Conservation (phyloP, 345 rosid species). For the Psidium guajava region DNA sequence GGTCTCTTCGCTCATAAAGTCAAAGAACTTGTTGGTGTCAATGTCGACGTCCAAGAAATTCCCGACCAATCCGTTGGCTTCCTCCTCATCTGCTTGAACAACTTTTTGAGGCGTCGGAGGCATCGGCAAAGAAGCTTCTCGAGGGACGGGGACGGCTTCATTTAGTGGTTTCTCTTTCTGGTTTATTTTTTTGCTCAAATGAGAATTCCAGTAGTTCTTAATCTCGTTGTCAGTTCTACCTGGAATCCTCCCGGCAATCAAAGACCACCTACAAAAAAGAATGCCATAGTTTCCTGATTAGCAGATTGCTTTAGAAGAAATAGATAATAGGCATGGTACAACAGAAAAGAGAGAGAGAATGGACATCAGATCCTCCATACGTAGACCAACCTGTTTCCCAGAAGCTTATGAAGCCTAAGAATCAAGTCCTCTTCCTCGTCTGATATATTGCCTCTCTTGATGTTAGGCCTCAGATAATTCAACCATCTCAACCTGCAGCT, state of each 20-base stretch:
- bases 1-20: constrained; percentile 23
- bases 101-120: not conserved
- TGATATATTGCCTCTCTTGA: constrained; percentile 59
- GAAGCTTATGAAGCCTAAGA: constrained; percentile 43
- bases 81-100: not conserved
- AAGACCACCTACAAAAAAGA: constrained; percentile 31
- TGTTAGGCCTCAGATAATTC: constrained; percentile 51
- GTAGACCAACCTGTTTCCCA: constrained; percentile 39
- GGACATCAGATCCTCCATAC: not conserved
- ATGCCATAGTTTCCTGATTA: not conserved
- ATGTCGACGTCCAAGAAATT: constrained; percentile 5
- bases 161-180: constrained; percentile 9
- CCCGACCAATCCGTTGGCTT: not conserved
- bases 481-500: constrained; percentile 63
- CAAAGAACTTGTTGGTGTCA: constrained; percentile 18
- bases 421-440: constrained; percentile 50
- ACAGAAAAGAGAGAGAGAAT: not conserved
- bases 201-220: constrained; percentile 67
- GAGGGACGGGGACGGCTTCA: not conserved
- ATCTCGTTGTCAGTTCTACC: constrained; percentile 69
- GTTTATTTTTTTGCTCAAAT: constrained; percentile 43
- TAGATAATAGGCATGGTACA: not conserved
- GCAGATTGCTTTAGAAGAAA: not conserved
- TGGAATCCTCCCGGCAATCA: constrained; percentile 64
- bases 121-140: not conserved